Percentiles rank a stretch among this genome's conserved stretches.
Evolutionary conservation across 2,329 filamentous ascomycete genomes (phyloP).

Genomic region (Fonsecaea pedrosoi): DNA sequence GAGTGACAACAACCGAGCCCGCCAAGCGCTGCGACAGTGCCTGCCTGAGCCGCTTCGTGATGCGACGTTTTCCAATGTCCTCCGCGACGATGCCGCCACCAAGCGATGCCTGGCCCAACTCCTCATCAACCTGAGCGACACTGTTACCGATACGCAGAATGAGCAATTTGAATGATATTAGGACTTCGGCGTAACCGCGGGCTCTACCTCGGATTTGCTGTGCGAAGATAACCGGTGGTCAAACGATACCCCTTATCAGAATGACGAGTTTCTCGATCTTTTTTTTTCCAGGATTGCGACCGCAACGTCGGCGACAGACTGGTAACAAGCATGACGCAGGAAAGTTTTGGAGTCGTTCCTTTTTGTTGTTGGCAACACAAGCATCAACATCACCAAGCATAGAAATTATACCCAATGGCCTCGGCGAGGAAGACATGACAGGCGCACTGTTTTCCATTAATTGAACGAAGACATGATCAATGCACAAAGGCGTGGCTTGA

Average conservation of each 20-base stretch:
- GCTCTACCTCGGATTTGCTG: slow-evolving; percentile 25
- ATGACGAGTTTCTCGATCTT: slow-evolving; percentile 25
- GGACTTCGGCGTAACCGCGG: slow-evolving; percentile 18
- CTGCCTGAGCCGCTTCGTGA: slow-evolving; percentile 98
- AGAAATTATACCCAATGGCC: slow-evolving; percentile 31
- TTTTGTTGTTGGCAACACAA: slow-evolving; percentile 24
- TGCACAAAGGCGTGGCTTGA: slow-evolving; percentile 21
- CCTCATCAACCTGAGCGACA: slow-evolving; percentile 93
- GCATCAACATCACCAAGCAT: slow-evolving; percentile 24
- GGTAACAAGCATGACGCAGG: slow-evolving; percentile 29
- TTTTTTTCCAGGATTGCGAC: slow-evolving; percentile 35
- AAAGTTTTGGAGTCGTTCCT: slow-evolving; percentile 33
- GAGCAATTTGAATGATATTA: slow-evolving; percentile 39
- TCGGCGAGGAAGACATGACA: slow-evolving; percentile 8
- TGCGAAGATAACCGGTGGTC: slow-evolving; percentile 27
- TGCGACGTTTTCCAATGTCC: slow-evolving; percentile 93
- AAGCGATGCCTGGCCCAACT: slow-evolving; percentile 98
- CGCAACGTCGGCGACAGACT: slow-evolving; percentile 29
- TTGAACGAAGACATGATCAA: slow-evolving; percentile 23
- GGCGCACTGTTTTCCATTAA: slow-evolving; percentile 20
- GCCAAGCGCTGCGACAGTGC: slow-evolving; percentile 93
- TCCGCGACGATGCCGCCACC: slow-evolving; percentile 94
- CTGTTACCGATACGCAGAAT: slow-evolving; percentile 64
- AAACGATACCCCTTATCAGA: slow-evolving; percentile 32
- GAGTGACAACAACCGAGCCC: slow-evolving; percentile 93